Conservation (phyloP, 192 early-diverging fungal genomes). For the Gaertneriomyces semiglobifer region DNA sequence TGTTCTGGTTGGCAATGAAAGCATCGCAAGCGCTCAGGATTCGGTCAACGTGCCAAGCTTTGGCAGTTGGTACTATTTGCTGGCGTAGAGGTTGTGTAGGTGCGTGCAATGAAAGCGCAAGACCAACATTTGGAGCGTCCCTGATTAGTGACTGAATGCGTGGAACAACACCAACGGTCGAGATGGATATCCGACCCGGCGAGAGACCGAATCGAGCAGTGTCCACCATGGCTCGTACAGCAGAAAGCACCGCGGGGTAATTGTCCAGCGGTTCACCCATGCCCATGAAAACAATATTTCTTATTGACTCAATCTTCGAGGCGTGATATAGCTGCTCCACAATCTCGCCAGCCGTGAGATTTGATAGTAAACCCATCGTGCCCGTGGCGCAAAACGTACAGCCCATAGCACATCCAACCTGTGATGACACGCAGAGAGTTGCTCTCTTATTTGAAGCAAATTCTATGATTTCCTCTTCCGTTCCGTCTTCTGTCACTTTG, state of each 20-base stretch:
- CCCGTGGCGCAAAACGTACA: constrained; percentile 61
- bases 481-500: constrained; percentile 4
- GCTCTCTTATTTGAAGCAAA: constrained; percentile 50
- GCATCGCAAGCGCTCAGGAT: constrained; percentile 46
- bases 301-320: constrained; percentile 47
- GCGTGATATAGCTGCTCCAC: constrained; percentile 55
- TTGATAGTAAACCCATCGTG: constrained; percentile 53
- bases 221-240: constrained; percentile 50
- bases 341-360: constrained; percentile 52
- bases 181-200: constrained; percentile 47
- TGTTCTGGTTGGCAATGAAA: constrained; percentile 52
- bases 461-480: constrained; percentile 26
- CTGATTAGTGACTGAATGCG: constrained; percentile 39
- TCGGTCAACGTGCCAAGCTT: constrained; percentile 45
- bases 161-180: constrained; percentile 58
- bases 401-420: constrained; percentile 57
- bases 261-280: constrained; percentile 63
- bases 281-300: constrained; percentile 49
- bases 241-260: constrained; percentile 43
- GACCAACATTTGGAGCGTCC: constrained; percentile 48
- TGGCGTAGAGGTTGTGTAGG: constrained; percentile 48
- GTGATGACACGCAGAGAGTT: constrained; percentile 51
- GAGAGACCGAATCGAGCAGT: constrained; percentile 42
- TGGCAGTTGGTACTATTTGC: constrained; percentile 56
- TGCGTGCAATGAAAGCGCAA: constrained; percentile 56